Conservation (phyloP, 2,329 filamentous ascomycete species). For the Chaetomium sp. region DNA sequence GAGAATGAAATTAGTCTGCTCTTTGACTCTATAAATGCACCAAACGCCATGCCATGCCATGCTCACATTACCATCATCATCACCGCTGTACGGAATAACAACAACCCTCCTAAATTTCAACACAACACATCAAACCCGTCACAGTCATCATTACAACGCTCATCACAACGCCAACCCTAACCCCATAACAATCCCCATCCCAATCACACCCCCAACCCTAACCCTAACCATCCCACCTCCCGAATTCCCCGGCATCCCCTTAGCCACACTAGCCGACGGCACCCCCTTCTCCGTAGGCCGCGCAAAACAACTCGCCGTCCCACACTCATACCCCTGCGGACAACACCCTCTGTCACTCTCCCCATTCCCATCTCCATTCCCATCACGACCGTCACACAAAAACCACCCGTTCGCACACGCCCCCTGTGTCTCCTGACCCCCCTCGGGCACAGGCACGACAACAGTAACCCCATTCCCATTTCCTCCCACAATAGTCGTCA, state of each 20-base stretch:
- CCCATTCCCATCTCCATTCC: too few species aligned
- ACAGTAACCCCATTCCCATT: conserved; percentile 60
- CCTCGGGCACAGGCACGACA: conserved; percentile 52
- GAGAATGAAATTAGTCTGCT: too few species aligned
- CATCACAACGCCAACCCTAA: not conserved
- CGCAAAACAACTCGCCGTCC: conserved; percentile 60
- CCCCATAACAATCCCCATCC: conserved; percentile 4
- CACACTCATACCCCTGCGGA: conserved; percentile 69
- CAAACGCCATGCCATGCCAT: not conserved
- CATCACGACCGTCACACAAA: too few species aligned
- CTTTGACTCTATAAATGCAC: not conserved
- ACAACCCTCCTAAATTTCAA: not conserved
- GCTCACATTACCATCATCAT: not conserved
- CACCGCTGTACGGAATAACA: not conserved
- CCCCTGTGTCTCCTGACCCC: conserved; percentile 28
- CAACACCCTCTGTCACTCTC: conserved; percentile 68
- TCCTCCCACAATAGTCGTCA: conserved; percentile 49
- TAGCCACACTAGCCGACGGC: conserved; percentile 46
- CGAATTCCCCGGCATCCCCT: conserved; percentile 37
- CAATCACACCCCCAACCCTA: not conserved
- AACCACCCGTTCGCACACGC: conserved; percentile 77
- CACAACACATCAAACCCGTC: not conserved
- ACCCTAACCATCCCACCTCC: not conserved
- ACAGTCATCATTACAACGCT: not conserved
- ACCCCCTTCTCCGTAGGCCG: conserved; percentile 31